Evolutionary conservation across 106 monocot species (phyloP), one percentile per base, ranked within the genome.

Genomic region (Hemerocallis citrina): DNA sequence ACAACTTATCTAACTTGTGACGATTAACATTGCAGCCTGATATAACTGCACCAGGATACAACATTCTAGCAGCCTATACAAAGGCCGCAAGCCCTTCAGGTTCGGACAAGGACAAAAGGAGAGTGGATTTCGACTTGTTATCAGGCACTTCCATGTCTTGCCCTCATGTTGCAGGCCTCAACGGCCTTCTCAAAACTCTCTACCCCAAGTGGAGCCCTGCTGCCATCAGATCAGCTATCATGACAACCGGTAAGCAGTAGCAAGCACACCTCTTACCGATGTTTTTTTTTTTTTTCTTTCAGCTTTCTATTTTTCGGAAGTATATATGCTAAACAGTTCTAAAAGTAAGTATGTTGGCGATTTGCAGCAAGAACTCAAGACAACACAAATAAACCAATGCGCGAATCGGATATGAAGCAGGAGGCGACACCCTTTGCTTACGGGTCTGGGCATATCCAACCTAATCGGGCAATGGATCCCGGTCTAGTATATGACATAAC

Each of bases 71-170:
- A 15, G 69, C 85, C 33, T 74, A 3, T 58, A 62, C 61, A n/a
- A 24, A 30, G 27, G 77, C 70, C 4, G 8, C 0, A n/a, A 29
- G 43, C 9, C 47, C 62, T 3, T 16, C 75, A 19, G 10, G 15
- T 15, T 0, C 6, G 1, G 0, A 2, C 10, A 6, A 19, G 5
- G 77, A 77, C 44, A 60, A 30, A 0, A 71, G 77, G 12, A 71
- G 54, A 1, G 66, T 67, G 0, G 34, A 38, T 0, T 85, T 70
- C 65, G 64, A 61, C n/a, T 13, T 69, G 0, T 3, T 76, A 19
- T 70, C 73, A 0, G 85, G 80, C 19, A 85, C 85, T 0, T 85
- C 85, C 0, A 85, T 85, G 85, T 66, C 80, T 0, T 85, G 85
- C 64, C 85, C 80, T 16, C 70, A 74, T 60, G 55, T 77, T 12